Base-by-base conservation (phyloP, 208 protist species). In the Trypanosomatidae sp. region DNA sequence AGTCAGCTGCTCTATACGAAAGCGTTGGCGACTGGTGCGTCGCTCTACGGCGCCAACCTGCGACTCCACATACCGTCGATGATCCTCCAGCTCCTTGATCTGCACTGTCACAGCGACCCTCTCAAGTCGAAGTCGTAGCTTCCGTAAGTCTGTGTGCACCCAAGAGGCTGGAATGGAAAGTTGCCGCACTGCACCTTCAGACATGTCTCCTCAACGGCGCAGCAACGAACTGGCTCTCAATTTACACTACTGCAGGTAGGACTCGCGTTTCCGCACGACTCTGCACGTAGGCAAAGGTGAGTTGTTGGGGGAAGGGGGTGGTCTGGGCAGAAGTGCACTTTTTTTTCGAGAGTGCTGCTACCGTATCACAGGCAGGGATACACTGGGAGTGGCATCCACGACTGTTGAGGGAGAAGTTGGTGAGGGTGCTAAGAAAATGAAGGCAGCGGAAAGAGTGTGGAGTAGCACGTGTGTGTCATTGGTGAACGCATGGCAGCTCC, bases 81-180 rank as follows among this genome's bases (percentile, higher is more conserved):
- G 56, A 28, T 53, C 41, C 47, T 83, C 79, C 39, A 95, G 62
- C 19, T 69, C 39, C 13, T 78, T 67, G 47, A 95, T 46, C 5
- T 84, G 82, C 30, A 55, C 56, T 0, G 17, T 43, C 5, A 68
- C 36, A 22, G 53, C 41, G 39, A 50, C 43, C 15, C 44, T 50
- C 46, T 79, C 74, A 10, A 73, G 74, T 30, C 84, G 74, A 3
- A 53, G 44, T 56, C 86, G 44, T 41, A 85, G 82, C 60, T 81
- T 76, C 46, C 77, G 83, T 55, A 95, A 59, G 59, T 87, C 84
- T 3, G 84, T 81, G 69, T 95, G 91, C 77, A 94, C 80, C 91
- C 91, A 95, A 49, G 66, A 58, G 6, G 67, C 44, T 4, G 72
- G n/a, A 15, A 82, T 64, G 22, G 62, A 0, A 33, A 67, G 70